phyloP scores from a whole-genome alignment of 164 flowering plant species.

The Hamamelis virginiana region DNA sequence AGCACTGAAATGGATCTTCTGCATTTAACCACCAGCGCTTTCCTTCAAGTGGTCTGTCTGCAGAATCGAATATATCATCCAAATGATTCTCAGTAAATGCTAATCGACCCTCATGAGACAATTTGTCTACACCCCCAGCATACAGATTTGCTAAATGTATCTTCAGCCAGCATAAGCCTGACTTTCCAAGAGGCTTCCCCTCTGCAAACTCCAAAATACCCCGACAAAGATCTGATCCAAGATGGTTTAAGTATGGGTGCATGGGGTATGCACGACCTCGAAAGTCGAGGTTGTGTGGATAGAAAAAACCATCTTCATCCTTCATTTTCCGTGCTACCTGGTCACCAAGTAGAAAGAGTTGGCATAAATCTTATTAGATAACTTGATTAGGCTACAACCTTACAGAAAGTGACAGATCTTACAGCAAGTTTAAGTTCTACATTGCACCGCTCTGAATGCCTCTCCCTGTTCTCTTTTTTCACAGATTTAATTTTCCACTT shows the following conservation, averaged over 20 bases:
- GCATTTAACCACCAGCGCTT: conserved; percentile 93
- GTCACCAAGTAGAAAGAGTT: conserved; percentile 16
- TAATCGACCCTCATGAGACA: conserved; percentile 75
- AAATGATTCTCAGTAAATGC: conserved; percentile 80
- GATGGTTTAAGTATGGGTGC: conserved; percentile 96
- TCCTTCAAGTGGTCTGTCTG: conserved; percentile 96
- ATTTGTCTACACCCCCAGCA: conserved; percentile 94
- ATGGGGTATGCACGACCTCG: conserved; percentile 99
- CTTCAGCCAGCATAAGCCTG: conserved; percentile 91
- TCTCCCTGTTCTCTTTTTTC: conserved; percentile 63
- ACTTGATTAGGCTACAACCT: not conserved
- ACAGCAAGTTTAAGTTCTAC: conserved; percentile 75
- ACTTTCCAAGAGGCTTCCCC: conserved; percentile 88
- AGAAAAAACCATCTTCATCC: conserved; percentile 91
- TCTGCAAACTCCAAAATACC: conserved; percentile 92
- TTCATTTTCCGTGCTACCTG: conserved; percentile 96
- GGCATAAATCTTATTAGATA: not conserved
- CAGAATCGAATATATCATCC: conserved; percentile 93
- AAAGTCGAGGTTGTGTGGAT: conserved; percentile 96
- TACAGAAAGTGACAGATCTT: conserved; percentile 21
- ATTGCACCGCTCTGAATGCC: conserved; percentile 68
- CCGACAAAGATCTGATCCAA: conserved; percentile 97
- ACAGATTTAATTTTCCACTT: conserved; percentile 56
- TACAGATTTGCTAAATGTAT: conserved; percentile 90
- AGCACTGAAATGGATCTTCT: conserved; percentile 95